A percentile compares a stretch with the other conserved stretches of the same genome.
Conservation (phyloP, 179 eudicot genomes). For the Vitellaria paradoxa region DNA sequence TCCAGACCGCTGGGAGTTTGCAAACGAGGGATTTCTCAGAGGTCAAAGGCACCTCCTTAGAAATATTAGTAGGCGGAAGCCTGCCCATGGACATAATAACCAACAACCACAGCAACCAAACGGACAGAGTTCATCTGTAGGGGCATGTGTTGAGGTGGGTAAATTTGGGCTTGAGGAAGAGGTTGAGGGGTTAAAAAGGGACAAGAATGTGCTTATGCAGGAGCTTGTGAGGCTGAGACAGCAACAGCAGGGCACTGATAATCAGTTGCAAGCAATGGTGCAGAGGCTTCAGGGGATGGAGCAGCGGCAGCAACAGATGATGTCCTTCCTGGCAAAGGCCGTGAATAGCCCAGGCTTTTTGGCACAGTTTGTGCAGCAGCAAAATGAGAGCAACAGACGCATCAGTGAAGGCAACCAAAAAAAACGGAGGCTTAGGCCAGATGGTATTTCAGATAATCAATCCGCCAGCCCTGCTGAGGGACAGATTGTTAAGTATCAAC, state of each 20-base stretch:
- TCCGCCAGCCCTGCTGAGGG: constrained; percentile 43
- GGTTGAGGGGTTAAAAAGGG: constrained; percentile 86
- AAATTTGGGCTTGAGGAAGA: constrained; percentile 89
- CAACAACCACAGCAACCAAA: constrained; percentile 50
- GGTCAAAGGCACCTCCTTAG: constrained; percentile 79
- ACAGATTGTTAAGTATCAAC: constrained; percentile 79
- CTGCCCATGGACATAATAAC: constrained; percentile 53
- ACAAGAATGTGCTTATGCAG: constrained; percentile 88
- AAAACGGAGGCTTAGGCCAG: constrained; percentile 62
- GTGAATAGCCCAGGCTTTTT: constrained; percentile 82
- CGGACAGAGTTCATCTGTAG: constrained; percentile 46
- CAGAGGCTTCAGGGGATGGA: constrained; percentile 87
- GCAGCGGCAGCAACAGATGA: constrained; percentile 89
- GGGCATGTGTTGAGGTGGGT: constrained; percentile 87
- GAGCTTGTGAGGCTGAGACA: constrained; percentile 83
- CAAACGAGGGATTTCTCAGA: constrained; percentile 83
- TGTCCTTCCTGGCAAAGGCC: constrained; percentile 90
- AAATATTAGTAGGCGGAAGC: constrained; percentile 58
- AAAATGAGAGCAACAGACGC: constrained; percentile 54
- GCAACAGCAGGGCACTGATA: constrained; percentile 84
- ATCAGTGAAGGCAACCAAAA: constrained; percentile 68
- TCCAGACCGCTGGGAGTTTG: constrained; percentile 95
- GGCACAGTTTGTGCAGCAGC: constrained; percentile 88
- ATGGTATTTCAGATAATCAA: constrained; percentile 35
- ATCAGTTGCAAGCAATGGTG: constrained; percentile 68